Evolutionary conservation across 768 basidiomycete species (phyloP).

Genomic region (Rhizopogon rudus): DNA sequence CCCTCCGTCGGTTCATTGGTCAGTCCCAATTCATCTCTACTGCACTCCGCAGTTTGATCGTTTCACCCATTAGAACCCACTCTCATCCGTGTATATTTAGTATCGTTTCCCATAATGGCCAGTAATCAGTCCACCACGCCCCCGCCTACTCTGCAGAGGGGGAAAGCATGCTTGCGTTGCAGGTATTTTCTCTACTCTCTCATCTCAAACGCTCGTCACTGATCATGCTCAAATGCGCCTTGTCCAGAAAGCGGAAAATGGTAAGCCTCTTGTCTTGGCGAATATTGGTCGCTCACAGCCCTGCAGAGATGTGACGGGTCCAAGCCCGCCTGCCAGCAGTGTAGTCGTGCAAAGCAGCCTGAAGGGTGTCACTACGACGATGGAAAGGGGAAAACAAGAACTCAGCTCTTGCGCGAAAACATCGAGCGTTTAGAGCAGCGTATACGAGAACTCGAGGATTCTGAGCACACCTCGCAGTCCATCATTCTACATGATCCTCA

Average conservation of each 20-base stretch:
- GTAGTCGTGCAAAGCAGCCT: constrained; percentile 69
- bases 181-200: constrained; percentile 36
- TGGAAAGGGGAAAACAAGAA: constrained; percentile 79
- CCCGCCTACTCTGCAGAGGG: constrained; percentile 50
- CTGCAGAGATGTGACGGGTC: constrained; percentile 69
- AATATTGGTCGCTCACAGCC: constrained; percentile 9
- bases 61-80: constrained; percentile 12
- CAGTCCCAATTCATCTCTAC: background rate
- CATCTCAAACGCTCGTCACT: background rate
- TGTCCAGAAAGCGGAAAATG: constrained; percentile 65
- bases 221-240: constrained; percentile 10
- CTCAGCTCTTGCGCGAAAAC: constrained; percentile 73
- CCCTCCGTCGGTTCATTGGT: constrained; percentile 2
- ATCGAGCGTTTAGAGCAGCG: constrained; percentile 68
- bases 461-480: constrained; percentile 64
- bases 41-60: constrained; percentile 6
- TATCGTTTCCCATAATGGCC: constrained; percentile 30
- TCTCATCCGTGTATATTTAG: constrained; percentile 31
- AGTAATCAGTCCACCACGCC: constrained; percentile 24
- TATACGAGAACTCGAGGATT: constrained; percentile 71
- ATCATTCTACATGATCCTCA: constrained; percentile 71
- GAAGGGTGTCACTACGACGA: constrained; percentile 80
- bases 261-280: constrained; percentile 25
- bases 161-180: constrained; percentile 71
- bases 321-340: constrained; percentile 78